phyloP scores from a whole-genome alignment of 2,329 filamentous ascomycete species.

The Clonostachys rosea region DNA sequence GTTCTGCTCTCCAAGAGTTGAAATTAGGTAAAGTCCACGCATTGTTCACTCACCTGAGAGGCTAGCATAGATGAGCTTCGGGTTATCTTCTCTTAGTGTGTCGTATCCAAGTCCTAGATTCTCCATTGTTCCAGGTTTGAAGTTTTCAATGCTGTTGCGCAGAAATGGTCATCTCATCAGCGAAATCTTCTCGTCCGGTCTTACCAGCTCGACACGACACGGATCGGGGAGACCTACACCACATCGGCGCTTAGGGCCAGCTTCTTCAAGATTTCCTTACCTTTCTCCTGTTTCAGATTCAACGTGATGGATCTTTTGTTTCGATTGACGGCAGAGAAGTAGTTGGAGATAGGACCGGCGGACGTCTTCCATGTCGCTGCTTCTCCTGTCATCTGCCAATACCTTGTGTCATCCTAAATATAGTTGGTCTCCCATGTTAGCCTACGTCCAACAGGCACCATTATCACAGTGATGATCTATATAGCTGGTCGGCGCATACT shows the following conservation, averaged over 20 bases:
- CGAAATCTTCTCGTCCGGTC: background rate
- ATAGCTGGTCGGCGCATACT: constrained; percentile 6
- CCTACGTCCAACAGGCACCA: too few relatives aligned
- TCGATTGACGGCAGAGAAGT: constrained; percentile 36
- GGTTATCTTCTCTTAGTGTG: constrained; percentile 23
- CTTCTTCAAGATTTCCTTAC: constrained; percentile 20
- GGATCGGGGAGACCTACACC: constrained; percentile 13
- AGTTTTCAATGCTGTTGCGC: constrained; percentile 28
- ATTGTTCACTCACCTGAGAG: constrained; percentile 18
- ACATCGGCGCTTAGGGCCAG: constrained; percentile 29
- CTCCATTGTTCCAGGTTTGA: constrained; percentile 33
- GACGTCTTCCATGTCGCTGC: constrained; percentile 14
- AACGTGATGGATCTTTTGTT: constrained; percentile 34
- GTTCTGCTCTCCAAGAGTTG: background rate
- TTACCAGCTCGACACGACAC: background rate
- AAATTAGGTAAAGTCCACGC: background rate
- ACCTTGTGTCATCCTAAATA: constrained; percentile 10
- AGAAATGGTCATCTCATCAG: too few relatives aligned
- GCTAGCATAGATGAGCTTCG: constrained; percentile 32
- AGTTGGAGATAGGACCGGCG: constrained; percentile 26
- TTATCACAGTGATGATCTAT: too few relatives aligned
- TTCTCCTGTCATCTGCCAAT: constrained; percentile 9
- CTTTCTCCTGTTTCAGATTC: constrained; percentile 19
- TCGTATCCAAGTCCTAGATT: constrained; percentile 32
- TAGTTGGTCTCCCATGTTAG: background rate